Evolutionary conservation across 83 land plant species (phyloP), one percentile per base, ranked within the genome.

Genomic region (Isoetes engelmannii): DNA sequence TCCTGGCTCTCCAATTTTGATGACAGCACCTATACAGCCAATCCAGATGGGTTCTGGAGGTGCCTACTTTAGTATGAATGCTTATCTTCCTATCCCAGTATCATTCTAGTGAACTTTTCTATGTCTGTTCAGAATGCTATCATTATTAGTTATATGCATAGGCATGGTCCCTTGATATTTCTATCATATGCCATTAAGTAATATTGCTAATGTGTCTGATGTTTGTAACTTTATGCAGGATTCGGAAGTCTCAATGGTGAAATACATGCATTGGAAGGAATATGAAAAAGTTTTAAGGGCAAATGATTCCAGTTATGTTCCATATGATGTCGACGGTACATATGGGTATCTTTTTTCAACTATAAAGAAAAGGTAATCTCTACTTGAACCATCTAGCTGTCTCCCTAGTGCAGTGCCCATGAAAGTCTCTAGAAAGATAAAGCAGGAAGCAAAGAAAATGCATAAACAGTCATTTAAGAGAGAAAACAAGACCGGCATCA

Each of bases 221-320:
- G 37, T 55, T 9, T 3, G 68, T 28, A 19, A 17, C 20, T 50
- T 45, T 47, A 28, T 72, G 44, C 56, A 89, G 96, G 92, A 87
- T 72, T 59, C 83, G 18, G 96, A 90, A 70, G 92, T 90, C 28
- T 83, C 89, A 65, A 85, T 78, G 60, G 96, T 90, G 45, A 87
- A 85, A 76, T 90, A 90, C 71, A 79, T 90, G 3, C 21, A 68
- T 45, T 83, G 81, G 74, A 69, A 72, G 62, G 89, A 90, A 37
- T 87, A 85, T 51, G 79, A 70, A 73, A 74, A 66, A 17, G 10
- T 68, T 57, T 82, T 87, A 48, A 77, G 69, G 50, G 74, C 74
- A 42, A 77, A 85, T 63, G 85, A 90, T 80, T 67, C 83, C 28
- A 73, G 79, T 3, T 89, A 83, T 79, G 90, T 89, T 1, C 91